A percentile compares a stretch with the other conserved stretches of the same genome.
Evolutionary conservation across 108 stramenopile species (phyloP).

Genomic region (Fragilariopsis cylindrus): DNA sequence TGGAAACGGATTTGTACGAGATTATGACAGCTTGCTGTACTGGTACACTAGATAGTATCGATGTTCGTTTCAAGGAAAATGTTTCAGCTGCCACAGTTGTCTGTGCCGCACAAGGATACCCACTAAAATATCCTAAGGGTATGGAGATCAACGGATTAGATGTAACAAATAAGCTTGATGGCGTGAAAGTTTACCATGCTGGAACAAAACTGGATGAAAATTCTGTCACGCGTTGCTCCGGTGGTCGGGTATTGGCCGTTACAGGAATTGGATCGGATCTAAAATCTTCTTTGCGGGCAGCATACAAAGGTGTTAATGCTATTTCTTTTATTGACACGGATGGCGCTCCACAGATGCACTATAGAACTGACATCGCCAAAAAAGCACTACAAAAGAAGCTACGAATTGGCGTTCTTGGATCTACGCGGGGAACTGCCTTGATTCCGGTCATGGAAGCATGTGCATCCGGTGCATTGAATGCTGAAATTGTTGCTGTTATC

Average conservation of each 20-base stretch:
- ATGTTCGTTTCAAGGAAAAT: slow-evolving; percentile 85
- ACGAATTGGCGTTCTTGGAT: slow-evolving; percentile 92
- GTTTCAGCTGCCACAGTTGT: slow-evolving; percentile 91
- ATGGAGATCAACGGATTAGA: slow-evolving; percentile 88
- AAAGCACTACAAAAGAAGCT: slow-evolving; percentile 79
- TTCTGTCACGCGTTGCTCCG: slow-evolving; percentile 77
- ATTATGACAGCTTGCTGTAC: slow-evolving; percentile 93
- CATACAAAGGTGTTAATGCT: slow-evolving; percentile 83
- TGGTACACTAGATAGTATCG: slow-evolving; percentile 75
- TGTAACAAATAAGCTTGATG: slow-evolving; percentile 51
- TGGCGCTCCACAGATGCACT: slow-evolving; percentile 62
- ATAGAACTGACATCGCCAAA: slow-evolving; percentile 86
- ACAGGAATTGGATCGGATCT: slow-evolving; percentile 87
- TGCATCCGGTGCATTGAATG: slow-evolving; percentile 73
- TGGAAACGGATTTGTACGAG: slow-evolving; percentile 92
- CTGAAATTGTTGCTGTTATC: slow-evolving; percentile 91
- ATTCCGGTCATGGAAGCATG: slow-evolving; percentile 94
- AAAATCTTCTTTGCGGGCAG: slow-evolving; percentile 74
- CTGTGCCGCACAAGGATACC: slow-evolving; percentile 94
- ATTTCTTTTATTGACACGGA: slow-evolving; percentile 60
- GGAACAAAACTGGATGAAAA: slow-evolving; percentile 81
- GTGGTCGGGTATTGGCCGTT: slow-evolving; percentile 96
- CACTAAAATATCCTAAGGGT: slow-evolving; percentile 94
- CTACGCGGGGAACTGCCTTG: slow-evolving; percentile 93
- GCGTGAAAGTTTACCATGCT: slow-evolving; percentile 95